These are phyloP conservation scores for Sporisorium exsertum DNA, from an alignment of 1,284 basidiomycete species.

Conservation along the genomic window DNA sequence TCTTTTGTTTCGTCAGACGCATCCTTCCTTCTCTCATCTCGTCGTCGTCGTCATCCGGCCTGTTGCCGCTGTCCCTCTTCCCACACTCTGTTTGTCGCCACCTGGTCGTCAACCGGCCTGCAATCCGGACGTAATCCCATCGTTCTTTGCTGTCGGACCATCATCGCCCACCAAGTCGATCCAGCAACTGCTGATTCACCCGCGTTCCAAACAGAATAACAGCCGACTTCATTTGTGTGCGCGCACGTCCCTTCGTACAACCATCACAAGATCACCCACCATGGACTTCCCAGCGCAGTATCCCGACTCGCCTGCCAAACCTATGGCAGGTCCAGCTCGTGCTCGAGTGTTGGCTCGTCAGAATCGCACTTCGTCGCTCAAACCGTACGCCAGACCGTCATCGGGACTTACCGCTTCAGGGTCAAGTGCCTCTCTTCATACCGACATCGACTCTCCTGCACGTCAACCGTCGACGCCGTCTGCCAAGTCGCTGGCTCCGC, in stretches of 20 bases:
- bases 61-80: background rate
- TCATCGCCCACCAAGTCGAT: background rate
- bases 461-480: constrained; percentile 22
- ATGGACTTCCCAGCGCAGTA: constrained; percentile 56
- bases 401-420: constrained; percentile 17
- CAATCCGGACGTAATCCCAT: constrained; percentile 23
- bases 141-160: background rate
- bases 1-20: background rate
- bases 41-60: background rate
- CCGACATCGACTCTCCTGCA: constrained; percentile 21
- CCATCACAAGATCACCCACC: constrained; percentile 1
- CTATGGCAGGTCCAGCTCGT: constrained; percentile 43
- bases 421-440: constrained; percentile 22
- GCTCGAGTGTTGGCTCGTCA: constrained; percentile 45
- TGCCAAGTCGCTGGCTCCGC: constrained; percentile 35
- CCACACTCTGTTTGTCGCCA: background rate
- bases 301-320: constrained; percentile 51
- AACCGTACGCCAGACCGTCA: constrained; percentile 48
- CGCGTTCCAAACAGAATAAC: no score
- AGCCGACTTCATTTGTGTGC: constrained; percentile 6
- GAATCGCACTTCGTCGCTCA: constrained; percentile 40
- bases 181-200: background rate
- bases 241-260: constrained; percentile 1
- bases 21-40: background rate
- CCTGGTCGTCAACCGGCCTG: constrained; percentile 33